Conservation (phyloP, 768 basidiomycete species). For the Boletus barrowsii region DNA sequence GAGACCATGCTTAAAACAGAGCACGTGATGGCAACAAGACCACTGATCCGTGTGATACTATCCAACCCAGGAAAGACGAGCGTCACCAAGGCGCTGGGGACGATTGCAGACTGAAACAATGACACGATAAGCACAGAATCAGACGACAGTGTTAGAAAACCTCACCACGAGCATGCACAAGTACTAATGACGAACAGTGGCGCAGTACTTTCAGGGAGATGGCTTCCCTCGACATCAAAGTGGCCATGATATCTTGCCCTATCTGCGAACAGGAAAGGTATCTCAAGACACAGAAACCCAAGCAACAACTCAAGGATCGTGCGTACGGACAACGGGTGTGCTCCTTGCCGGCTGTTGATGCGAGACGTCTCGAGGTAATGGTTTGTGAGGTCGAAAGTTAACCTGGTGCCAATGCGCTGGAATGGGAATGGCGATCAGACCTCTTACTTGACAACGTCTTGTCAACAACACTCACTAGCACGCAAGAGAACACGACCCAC, state of each 20-base stretch:
- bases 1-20: slow-evolving; percentile 68
- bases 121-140: slow-evolving; percentile 1
- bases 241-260: slow-evolving; percentile 44
- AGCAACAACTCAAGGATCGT: slow-evolving; percentile 55
- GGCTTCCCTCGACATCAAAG: slow-evolving; percentile 58
- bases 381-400: slow-evolving; percentile 65
- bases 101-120: slow-evolving; percentile 62
- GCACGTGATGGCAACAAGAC: slow-evolving; percentile 65
- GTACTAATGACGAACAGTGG: slow-evolving; percentile 65
- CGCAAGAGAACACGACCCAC: slow-evolving; percentile 67
- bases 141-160: slow-evolving; percentile 6
- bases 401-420: slow-evolving; percentile 66
- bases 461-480: slow-evolving; percentile 47
- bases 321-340: slow-evolving; percentile 45
- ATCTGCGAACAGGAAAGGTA: slow-evolving; percentile 72
- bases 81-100: slow-evolving; percentile 78
- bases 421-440: slow-evolving; percentile 8
- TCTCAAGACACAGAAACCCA: slow-evolving; percentile 67
- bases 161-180: slow-evolving; percentile 65
- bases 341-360: slow-evolving; percentile 27
- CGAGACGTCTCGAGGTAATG: slow-evolving; percentile 54
- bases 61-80: slow-evolving; percentile 73
- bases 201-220: slow-evolving; percentile 41
- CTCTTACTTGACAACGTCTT: too few species aligned
- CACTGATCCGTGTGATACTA: slow-evolving; percentile 57